Conservation (phyloP, 2,329 filamentous ascomycete genomes). For the Sphaerulina musiva region DNA sequence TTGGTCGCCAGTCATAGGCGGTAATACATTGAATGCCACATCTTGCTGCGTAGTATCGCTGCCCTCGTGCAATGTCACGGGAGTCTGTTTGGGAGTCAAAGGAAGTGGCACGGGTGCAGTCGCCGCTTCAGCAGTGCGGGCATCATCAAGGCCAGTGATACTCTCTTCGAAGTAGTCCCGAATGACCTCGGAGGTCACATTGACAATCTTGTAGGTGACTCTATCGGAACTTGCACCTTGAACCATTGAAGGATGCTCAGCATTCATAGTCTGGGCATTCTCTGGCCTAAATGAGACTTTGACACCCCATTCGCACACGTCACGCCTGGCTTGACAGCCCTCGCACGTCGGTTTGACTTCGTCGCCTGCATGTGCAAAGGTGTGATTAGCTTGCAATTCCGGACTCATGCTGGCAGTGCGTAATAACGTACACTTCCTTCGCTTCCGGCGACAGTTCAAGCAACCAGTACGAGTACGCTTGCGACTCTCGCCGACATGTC, state of each 20-base stretch:
- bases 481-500: slow-evolving; percentile 8
- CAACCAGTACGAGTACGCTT: slow-evolving; percentile 33
- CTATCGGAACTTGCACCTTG: slow-evolving; percentile 17
- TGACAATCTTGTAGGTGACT: slow-evolving; percentile 27
- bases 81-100: slow-evolving; percentile 1
- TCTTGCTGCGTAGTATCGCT: neutral
- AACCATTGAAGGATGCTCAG: slow-evolving; percentile 30
- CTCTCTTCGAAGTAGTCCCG: slow-evolving; percentile 28
- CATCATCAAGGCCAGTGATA: slow-evolving; percentile 13
- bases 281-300: slow-evolving; percentile 28
- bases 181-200: slow-evolving; percentile 30
- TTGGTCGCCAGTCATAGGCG: slow-evolving; percentile 1
- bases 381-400: neutral
- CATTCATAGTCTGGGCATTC: slow-evolving; percentile 27
- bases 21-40: slow-evolving; percentile 7
- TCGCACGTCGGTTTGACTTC: slow-evolving; percentile 31
- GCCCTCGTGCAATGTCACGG: neutral
- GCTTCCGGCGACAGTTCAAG: slow-evolving; percentile 32
- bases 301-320: slow-evolving; percentile 30
- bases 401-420: neutral
- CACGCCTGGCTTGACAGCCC: slow-evolving; percentile 27
- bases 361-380: slow-evolving; percentile 19
- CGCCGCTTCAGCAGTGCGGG: slow-evolving; percentile 6
- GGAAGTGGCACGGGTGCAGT: neutral
- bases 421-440: slow-evolving; percentile 28